Conservation (phyloP, 2,329 filamentous ascomycete species). For the Botrytis galanthina region DNA sequence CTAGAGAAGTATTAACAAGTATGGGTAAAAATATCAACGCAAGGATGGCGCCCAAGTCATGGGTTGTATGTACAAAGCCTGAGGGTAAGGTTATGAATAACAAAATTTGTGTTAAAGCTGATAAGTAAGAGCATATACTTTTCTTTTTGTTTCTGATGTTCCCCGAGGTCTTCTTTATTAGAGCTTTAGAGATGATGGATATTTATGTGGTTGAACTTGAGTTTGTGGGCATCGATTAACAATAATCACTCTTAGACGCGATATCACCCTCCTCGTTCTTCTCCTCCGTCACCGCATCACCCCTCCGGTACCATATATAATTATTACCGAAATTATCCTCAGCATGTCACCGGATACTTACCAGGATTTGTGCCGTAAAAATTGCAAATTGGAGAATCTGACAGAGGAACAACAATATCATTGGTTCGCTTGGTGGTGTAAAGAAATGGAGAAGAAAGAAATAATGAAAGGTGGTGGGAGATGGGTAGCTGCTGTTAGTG, state of each 20-base stretch:
- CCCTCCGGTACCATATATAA: constrained; percentile 25
- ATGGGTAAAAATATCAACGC: neutral
- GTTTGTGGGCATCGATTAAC: neutral
- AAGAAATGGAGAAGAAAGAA: constrained; percentile 5
- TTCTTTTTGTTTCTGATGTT: neutral
- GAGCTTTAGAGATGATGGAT: neutral
- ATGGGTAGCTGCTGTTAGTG: constrained; percentile 19
- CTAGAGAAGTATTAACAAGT: neutral
- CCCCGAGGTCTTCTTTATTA: neutral
- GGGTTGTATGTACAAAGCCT: neutral
- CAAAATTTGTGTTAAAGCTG: neutral
- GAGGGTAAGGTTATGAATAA: neutral
- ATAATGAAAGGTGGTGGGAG: constrained; percentile 14
- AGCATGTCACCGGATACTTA: neutral
- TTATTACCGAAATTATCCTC: constrained; percentile 23
- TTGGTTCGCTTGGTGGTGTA: constrained; percentile 14
- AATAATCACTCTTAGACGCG: neutral
- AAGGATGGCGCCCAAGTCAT: neutral
- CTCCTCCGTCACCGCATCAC: constrained; percentile 26
- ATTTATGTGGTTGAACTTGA: neutral
- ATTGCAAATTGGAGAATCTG: neutral
- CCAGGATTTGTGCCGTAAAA: neutral
- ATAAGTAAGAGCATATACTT: neutral
- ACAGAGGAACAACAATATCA: neutral
- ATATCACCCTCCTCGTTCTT: constrained; percentile 27